Evolutionary conservation across 345 rosid genomes (phyloP).

Genomic region (Rubroshorea leprosula): DNA sequence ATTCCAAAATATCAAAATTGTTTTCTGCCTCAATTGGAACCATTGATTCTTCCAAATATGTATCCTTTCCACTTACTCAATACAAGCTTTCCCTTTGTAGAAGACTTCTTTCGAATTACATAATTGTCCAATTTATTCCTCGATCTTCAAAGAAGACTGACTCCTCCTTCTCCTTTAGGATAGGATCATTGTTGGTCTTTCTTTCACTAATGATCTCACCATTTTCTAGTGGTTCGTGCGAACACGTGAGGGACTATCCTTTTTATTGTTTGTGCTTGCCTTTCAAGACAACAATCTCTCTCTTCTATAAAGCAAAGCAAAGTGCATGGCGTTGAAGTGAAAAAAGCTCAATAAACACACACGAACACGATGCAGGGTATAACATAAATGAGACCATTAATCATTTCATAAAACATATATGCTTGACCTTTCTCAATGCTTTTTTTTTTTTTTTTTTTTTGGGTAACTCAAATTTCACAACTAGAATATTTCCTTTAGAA

Average conservation of each 20-base stretch:
- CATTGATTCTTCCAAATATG: too few species aligned
- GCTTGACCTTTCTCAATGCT: conserved; percentile 4
- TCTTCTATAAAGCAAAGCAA: conserved; percentile 2
- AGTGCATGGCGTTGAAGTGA: conserved; percentile 10
- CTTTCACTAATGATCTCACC: conserved; percentile 2
- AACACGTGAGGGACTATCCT: background rate
- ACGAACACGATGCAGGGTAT: conserved; percentile 12
- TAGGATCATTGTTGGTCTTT: background rate
- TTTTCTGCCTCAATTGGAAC: too few species aligned
- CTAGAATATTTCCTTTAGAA: too few species aligned
- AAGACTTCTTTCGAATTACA: too few species aligned
- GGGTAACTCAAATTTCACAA: too few species aligned
- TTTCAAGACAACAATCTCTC: background rate
- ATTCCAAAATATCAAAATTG: too few species aligned
- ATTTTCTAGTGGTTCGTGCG: background rate
- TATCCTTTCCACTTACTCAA: too few species aligned
- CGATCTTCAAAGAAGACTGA: too few species aligned
- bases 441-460: too few species aligned
- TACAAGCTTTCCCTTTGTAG: too few species aligned
- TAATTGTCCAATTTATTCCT: too few species aligned
- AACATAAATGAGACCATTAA: conserved; percentile 6
- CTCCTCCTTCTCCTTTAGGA: background rate
- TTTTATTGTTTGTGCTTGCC: background rate
- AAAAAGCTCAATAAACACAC: conserved; percentile 13
- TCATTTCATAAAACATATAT: conserved; percentile 13